Evolutionary conservation across 495 filamentous ascomycete species (phyloP), one percentile per base, ranked within the genome.

Genomic region (Tuber magnatum): DNA sequence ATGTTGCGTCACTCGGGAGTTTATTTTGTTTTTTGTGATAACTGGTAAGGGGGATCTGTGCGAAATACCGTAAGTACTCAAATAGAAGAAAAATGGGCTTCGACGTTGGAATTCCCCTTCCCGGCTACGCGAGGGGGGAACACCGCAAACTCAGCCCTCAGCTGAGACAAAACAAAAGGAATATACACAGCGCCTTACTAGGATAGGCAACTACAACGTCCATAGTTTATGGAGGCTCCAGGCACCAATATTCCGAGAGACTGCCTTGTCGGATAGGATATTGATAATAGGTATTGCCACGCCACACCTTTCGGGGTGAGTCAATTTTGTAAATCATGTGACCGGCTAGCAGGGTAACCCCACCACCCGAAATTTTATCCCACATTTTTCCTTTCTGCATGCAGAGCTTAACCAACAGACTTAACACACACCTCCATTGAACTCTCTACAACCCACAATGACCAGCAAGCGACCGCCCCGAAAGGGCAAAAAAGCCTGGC

Each of bases 401-500:
- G 2, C n/a, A 10, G 28, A 65, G n/a, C 3, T 65, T 28, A 14
- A 28, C 51, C 56, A 35, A 4, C 28, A 35, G 18, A 70, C 71
- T 78, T 71, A 24, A 61, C 32, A 38, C n/a, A n/a, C 43, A 28
- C 35, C 20, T 22, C 22, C 68, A 74, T 83, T 70, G 83, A 83
- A 74, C 43, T 84, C 89, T 39, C 89, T 89, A 22, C 85, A 87
- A 69, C 39, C 68, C 14, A 38, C 87, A 89, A 80, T 77, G 76
- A 28, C 77, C 78, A 87, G 85, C 78, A 94, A 90, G 78, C 95
- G 97, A 84, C 90, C 94, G 61, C 97, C 94, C 18, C 88, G 95
- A 81, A 99, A 98, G 84, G 94, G 95, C 77, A 99, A 99, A 86
- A 97, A 94, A 84, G 95, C 95, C 32, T 99, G 95, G 95, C 88